phyloP scores from a whole-genome alignment of 768 basidiomycete species.

The Boletus speciosus region DNA sequence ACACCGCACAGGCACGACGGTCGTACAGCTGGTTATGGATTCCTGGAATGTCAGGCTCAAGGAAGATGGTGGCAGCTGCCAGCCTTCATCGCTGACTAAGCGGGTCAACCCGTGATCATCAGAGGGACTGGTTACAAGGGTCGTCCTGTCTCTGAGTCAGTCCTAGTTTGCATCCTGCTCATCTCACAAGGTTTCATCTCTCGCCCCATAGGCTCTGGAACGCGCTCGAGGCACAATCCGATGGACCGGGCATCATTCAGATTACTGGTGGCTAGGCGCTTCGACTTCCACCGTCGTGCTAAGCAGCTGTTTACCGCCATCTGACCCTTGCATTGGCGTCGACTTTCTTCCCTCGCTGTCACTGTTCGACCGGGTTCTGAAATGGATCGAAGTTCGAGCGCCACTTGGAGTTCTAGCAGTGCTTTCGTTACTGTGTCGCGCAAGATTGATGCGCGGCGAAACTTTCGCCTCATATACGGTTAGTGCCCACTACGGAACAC shows the following conservation, averaged over 20 bases:
- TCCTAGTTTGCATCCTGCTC: not conserved
- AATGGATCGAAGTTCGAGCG: slow-evolving; percentile 6
- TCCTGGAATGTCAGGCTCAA: slow-evolving; percentile 22
- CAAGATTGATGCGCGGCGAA: not conserved
- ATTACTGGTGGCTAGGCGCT: not conserved
- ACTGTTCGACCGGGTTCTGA: not conserved
- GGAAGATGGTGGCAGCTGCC: not conserved
- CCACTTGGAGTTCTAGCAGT: not conserved
- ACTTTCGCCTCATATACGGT: not conserved
- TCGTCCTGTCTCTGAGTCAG: not conserved
- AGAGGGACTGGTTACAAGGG: not conserved
- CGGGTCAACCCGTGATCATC: slow-evolving; percentile 2
- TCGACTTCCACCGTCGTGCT: slow-evolving; percentile 10
- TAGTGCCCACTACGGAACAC: not conserved
- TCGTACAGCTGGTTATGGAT: not conserved
- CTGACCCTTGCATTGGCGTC: not conserved
- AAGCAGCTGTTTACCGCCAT: not conserved
- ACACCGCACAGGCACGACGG: not conserved
- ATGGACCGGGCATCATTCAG: not conserved
- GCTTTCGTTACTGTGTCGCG: not conserved
- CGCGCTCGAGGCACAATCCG: not conserved
- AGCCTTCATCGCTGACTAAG: slow-evolving; percentile 21
- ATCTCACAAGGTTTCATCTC: not conserved
- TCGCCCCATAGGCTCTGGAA: not conserved
- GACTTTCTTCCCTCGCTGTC: not conserved